Percentiles rank a stretch among this genome's conserved stretches.
Evolutionary conservation across 225 moss, liverwort and hornwort species (phyloP).

Genomic region (Physcomitrellopsis africana): DNA sequence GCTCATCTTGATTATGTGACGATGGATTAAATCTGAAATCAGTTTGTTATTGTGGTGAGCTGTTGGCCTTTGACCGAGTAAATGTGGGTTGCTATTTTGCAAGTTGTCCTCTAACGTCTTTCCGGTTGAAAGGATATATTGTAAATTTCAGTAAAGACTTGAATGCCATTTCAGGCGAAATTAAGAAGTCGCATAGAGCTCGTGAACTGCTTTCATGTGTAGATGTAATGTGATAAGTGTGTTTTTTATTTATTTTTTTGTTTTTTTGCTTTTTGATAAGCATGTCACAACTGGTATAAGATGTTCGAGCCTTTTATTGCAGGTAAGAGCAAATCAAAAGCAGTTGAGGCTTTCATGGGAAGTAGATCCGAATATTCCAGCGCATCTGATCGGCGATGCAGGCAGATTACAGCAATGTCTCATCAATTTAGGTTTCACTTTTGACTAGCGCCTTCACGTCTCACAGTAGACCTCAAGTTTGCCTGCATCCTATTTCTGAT

Average conservation of each 20-base stretch:
- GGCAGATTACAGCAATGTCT: constrained; percentile 93
- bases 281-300: constrained; percentile 1
- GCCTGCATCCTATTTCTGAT: neutral
- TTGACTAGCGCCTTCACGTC: constrained; percentile 22
- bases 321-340: constrained; percentile 93
- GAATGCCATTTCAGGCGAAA: constrained; percentile 15
- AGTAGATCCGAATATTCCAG: constrained; percentile 71
- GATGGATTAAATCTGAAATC: neutral
- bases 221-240: neutral
- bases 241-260: neutral
- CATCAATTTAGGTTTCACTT: constrained; percentile 73
- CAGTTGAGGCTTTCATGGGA: constrained; percentile 87
- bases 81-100: neutral
- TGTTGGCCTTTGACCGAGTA: neutral
- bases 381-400: constrained; percentile 82
- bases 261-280: neutral
- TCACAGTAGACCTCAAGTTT: neutral
- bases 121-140: constrained; percentile 1
- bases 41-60: constrained; percentile 3
- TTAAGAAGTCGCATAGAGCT: neutral
- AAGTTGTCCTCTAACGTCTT: constrained; percentile 1
- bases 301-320: constrained; percentile 6
- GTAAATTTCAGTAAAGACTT: neutral
- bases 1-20: neutral
- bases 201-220: neutral